A percentile compares a stretch with the other conserved stretches of the same genome.
phyloP scores from a whole-genome alignment of 2,329 filamentous ascomycete species.

The Alternaria hordeiaustralica region DNA sequence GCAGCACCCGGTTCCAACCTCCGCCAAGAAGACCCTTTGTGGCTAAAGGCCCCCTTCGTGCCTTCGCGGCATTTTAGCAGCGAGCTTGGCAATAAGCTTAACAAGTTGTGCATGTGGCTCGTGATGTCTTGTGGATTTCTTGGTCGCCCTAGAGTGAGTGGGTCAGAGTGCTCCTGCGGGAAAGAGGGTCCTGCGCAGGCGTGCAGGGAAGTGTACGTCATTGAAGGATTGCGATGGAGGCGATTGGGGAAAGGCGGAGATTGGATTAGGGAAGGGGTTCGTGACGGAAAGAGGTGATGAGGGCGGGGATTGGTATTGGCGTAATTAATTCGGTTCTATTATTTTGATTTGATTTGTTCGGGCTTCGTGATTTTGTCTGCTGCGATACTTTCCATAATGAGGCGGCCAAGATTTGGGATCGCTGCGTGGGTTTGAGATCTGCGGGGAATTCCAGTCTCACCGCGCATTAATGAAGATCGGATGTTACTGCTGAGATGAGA shows the following conservation, averaged over 20 bases:
- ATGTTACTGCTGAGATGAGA: neutral
- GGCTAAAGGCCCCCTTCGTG: neutral
- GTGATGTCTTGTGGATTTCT: neutral
- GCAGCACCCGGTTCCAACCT: neutral
- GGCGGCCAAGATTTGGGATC: neutral
- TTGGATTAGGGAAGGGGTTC: neutral
- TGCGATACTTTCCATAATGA: neutral
- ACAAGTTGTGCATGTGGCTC: constrained; percentile 1
- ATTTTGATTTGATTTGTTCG: neutral
- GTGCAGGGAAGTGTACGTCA: neutral
- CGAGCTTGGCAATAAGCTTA: constrained; percentile 1
- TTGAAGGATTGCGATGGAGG: neutral
- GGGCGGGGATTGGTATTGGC: neutral
- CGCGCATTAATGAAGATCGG: neutral
- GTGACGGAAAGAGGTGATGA: neutral
- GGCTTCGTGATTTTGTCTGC: neutral
- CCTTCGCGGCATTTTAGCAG: neutral
- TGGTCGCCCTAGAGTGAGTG: neutral
- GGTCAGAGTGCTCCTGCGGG: neutral
- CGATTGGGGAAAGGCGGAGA: neutral
- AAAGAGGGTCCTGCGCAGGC: neutral
- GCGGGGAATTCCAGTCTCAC: neutral
- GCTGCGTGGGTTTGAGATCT: neutral
- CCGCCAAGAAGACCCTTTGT: neutral
- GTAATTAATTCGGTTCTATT: neutral